Conservation (phyloP, 352 stramenopile species). For the Salisapilia sapeloensis region DNA sequence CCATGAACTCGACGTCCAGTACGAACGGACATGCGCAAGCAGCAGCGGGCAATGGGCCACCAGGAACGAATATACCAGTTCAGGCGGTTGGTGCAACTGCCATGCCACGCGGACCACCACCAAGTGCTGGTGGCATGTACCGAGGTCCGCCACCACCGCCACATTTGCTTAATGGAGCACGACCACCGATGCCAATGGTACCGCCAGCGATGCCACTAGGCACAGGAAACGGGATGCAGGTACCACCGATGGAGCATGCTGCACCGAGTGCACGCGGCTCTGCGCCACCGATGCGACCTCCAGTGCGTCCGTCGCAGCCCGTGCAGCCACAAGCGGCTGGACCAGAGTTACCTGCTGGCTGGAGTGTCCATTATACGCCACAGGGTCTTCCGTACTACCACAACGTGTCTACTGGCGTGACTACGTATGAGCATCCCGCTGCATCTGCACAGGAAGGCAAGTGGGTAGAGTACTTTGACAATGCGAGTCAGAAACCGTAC, state of each 20-base stretch:
- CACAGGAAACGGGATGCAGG: conserved; percentile 4
- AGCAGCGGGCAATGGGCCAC: no score
- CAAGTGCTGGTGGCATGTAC: no score
- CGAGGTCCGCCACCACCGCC: no score
- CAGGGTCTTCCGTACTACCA: conserved; percentile 45
- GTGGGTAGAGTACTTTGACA: conserved; percentile 72
- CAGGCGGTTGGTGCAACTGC: no score
- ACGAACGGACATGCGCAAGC: no score
- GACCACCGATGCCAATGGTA: conserved; percentile 8
- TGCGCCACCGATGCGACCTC: conserved; percentile 1
- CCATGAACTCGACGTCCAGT: no score
- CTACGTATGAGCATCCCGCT: conserved; percentile 31
- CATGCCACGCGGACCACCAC: no score
- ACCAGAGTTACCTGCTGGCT: conserved; percentile 19
- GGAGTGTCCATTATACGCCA: conserved; percentile 37
- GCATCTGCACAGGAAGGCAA: conserved; percentile 3
- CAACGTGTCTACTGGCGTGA: conserved; percentile 32
- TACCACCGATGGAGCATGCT: conserved; percentile 1
- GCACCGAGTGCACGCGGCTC: background rate
- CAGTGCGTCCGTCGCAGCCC: background rate
- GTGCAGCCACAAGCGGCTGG: background rate
- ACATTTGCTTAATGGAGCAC: conserved; percentile 3
- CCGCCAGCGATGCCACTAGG: conserved; percentile 6
- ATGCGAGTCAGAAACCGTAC: conserved; percentile 44
- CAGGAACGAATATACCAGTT: no score